Conservation (phyloP, 768 basidiomycete genomes). For the Paxillus rubicundulus region DNA sequence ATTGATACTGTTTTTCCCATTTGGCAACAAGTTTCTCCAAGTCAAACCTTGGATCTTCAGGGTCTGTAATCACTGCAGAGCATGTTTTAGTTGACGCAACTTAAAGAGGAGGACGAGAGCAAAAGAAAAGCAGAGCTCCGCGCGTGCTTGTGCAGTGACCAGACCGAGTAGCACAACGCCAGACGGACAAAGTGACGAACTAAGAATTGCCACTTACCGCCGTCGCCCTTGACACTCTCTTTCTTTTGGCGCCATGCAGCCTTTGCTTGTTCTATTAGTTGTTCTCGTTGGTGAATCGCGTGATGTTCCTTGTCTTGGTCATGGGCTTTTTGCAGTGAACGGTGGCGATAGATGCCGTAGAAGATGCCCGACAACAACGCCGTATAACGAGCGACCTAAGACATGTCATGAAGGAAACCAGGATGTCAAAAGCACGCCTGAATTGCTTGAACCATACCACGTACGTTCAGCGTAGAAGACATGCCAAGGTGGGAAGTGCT, state of each 20-base stretch:
- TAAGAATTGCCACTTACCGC: slow-evolving; percentile 45
- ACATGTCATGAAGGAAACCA: slow-evolving; percentile 1
- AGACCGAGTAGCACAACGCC: not conserved
- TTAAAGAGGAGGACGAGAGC: not conserved
- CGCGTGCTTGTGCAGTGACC: not conserved
- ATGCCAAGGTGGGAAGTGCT: slow-evolving; percentile 36
- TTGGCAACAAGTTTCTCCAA: slow-evolving; percentile 83
- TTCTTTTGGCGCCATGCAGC: slow-evolving; percentile 87
- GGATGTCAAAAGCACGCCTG: slow-evolving; percentile 1
- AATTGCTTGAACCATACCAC: slow-evolving; percentile 25
- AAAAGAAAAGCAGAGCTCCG: not conserved
- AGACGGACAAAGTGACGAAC: not conserved
- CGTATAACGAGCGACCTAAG: slow-evolving; percentile 90
- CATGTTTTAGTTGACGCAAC: slow-evolving; percentile 10
- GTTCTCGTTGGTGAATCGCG: slow-evolving; percentile 70
- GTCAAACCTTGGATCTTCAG: slow-evolving; percentile 94
- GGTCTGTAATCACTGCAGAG: slow-evolving; percentile 79
- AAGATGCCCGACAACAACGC: slow-evolving; percentile 82
- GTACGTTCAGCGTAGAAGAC: slow-evolving; percentile 77
- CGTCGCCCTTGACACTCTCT: slow-evolving; percentile 47
- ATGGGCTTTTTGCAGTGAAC: slow-evolving; percentile 80
- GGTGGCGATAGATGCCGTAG: slow-evolving; percentile 92
- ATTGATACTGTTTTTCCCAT: slow-evolving; percentile 69
- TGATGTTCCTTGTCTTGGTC: slow-evolving; percentile 74
- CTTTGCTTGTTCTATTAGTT: slow-evolving; percentile 81